Base-by-base conservation (phyloP, 140 eudicot genomes). In the Stevia rebaudiana region DNA sequence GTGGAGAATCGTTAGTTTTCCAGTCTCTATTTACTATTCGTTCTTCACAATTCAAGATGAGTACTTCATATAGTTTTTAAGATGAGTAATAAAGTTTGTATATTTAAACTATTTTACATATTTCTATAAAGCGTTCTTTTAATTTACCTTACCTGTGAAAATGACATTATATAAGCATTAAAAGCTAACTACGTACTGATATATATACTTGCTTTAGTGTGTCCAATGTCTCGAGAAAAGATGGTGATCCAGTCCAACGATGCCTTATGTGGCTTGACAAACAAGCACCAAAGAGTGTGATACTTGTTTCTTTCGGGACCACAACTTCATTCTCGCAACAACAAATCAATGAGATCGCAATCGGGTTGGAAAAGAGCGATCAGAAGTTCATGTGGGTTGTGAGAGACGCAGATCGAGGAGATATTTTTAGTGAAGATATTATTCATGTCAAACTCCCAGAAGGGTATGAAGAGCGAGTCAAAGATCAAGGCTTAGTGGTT, bases 251-350 rank as follows among this genome's bases (percentile, higher is more conserved):
- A 30, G 64, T 77, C 36, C 75, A 78, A 8, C 19, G 11, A 39
- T 78, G 76, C 63, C 71, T 84, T 3, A 62, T 73, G 0, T 84
- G 91, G 91, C 87, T 84, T 36, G 82, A 80, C 69, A 75, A 72
- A 37, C 87, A 78, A 62, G 61, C 68, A 11, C 52, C 72, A 0
- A 66, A 72, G 19, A 72, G 79, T 3, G 87, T 81, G 50, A 72
- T 84, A 4, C 76, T 68, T n/a, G 79, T 81, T 10, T 81, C 83
- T 6, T 84, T 84, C 44, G 92, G 92, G 3, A 81, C 85, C 0
- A 68, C 74, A 0, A 61, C 67, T 8, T 68, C 84, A 0, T 60
- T 84, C 23, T 42, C 82, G 2, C 70, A 73, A n/a, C 79, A 81
- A 30, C 83, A 84, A 68, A 62, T 71, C 13, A 21, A 3, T 12